Evolutionary conservation across 305 asterid genomes (phyloP), one percentile per base, ranked within the genome.

Genomic region (Fraxinus paxiana): DNA sequence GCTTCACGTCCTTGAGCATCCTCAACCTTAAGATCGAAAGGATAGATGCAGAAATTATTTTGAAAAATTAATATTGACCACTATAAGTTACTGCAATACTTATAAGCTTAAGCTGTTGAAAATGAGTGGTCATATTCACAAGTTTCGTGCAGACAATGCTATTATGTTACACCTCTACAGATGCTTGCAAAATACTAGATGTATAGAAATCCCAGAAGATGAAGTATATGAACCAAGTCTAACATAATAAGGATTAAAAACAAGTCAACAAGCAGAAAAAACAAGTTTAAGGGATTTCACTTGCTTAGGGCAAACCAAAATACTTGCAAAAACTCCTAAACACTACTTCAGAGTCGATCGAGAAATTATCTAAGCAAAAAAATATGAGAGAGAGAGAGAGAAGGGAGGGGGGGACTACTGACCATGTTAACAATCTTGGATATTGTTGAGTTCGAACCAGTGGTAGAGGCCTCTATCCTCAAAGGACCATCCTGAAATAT

Each of bases 1-100:
- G 99, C 99, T 92, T 96, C 99, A 79, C 98, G 97, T 80, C 98
- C 98, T 85, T 94, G 99, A 79, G 98, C 99, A 91, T 96, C 99
- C 90, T 96, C 99, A 77, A 96, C 97, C 99, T 96, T 80, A 73
- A 85, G 67, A 71, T 46, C 82, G 30, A 30, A 76, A 61, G 28
- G 80, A 33, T 28, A 73, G 73, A 51, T 56, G 70, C 82, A 76
- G 7, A 12, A 41, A 69, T 31, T 69, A 61, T 81, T 81, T 34
- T 38, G 72, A 72, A 6, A 18, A 80, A 12, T 8, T 54, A 67
- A 28, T 63, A 30, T 18, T 15, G 46, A 63, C 48, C 31, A 73
- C 70, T 69, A 71, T 35, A 59, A 38, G 43, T 46, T n/a, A 46
- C 61, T 34, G 54, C 81, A 69, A 46, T 38, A 77, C 31, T 2